Conservation (phyloP, 2,329 filamentous ascomycete species). For the Bimuria novae-zelandiae region DNA sequence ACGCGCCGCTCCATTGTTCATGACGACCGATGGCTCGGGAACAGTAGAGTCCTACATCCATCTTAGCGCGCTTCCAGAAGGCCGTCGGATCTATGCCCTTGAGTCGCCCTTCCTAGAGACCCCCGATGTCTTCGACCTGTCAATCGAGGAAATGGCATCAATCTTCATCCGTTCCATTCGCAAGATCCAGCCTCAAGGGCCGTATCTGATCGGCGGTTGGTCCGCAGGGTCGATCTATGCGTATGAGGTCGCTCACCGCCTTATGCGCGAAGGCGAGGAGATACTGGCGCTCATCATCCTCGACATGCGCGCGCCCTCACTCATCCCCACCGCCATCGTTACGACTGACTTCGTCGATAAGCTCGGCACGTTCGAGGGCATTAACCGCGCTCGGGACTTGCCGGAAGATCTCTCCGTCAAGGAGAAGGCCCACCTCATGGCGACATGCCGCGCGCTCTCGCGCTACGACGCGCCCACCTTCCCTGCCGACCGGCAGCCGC, state of each 20-base stretch:
- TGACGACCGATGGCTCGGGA: slow-evolving; percentile 1
- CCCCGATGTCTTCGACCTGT: not conserved
- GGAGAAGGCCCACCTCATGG: slow-evolving; percentile 4
- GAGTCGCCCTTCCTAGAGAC: slow-evolving; percentile 8
- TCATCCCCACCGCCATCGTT: slow-evolving; percentile 5
- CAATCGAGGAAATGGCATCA: not conserved
- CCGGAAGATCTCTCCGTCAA: slow-evolving; percentile 1
- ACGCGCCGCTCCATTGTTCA: not conserved
- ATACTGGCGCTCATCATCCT: not conserved
- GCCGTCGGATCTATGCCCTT: slow-evolving; percentile 1
- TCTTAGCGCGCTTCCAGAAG: not conserved
- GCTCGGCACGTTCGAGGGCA: slow-evolving; percentile 4
- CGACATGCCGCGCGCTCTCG: slow-evolving; percentile 1
- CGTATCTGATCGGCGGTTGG: slow-evolving; percentile 46
- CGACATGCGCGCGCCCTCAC: slow-evolving; percentile 3
- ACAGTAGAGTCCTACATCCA: slow-evolving; percentile 2
- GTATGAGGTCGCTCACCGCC: slow-evolving; percentile 35
- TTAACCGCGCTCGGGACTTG: slow-evolving; percentile 3
- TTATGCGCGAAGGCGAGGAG: not conserved
- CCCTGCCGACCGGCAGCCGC: not conserved
- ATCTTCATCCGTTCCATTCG: slow-evolving; percentile 4
- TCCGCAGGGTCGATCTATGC: slow-evolving; percentile 44
- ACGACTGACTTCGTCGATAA: slow-evolving; percentile 5
- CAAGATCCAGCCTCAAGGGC: slow-evolving; percentile 38
- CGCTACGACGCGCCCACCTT: slow-evolving; percentile 2